These are phyloP conservation scores for Fusarium odoratissimum DNA, from an alignment of 2,329 filamentous ascomycete genomes.

Conservation along the genomic window DNA sequence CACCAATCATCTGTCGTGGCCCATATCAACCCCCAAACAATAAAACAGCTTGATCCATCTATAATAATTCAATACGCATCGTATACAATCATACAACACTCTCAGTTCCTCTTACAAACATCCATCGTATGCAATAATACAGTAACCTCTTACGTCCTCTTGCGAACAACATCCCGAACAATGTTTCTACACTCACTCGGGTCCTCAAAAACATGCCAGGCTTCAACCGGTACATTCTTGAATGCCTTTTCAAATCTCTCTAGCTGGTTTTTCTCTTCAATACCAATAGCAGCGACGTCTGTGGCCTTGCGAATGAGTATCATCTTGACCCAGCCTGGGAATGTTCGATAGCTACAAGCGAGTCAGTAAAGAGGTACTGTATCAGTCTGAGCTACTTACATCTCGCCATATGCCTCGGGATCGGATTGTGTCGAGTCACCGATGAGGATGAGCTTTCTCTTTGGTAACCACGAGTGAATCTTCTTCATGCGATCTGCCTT, in stretches of 20 bases:
- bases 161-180: slow-evolving; percentile 44
- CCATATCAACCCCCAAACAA: neutral
- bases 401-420: slow-evolving; percentile 88
- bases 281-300: slow-evolving; percentile 75
- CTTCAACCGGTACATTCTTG: slow-evolving; percentile 72
- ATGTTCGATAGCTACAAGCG: slow-evolving; percentile 64
- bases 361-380: slow-evolving; percentile 19
- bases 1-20: neutral
- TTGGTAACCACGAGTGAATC: slow-evolving; percentile 82
- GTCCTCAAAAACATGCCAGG: slow-evolving; percentile 87
- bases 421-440: slow-evolving; percentile 94
- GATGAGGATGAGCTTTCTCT: slow-evolving; percentile 82
- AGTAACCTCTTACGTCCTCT: slow-evolving; percentile 2
- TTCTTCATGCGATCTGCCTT: slow-evolving; percentile 84
- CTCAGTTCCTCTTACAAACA: slow-evolving; percentile 21
- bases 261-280: slow-evolving; percentile 78
- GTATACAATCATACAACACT: neutral
- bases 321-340: slow-evolving; percentile 80
- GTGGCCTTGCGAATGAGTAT: slow-evolving; percentile 89
- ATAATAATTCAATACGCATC: neutral
- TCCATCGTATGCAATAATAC: neutral
- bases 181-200: slow-evolving; percentile 70
- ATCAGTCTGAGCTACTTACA: slow-evolving; percentile 60
- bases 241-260: slow-evolving; percentile 88
- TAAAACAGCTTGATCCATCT: neutral